Percentiles rank a stretch among this genome's conserved stretches.
phyloP scores from a whole-genome alignment of 192 early-diverging fungal genomes.

The Coemansia sp. region DNA sequence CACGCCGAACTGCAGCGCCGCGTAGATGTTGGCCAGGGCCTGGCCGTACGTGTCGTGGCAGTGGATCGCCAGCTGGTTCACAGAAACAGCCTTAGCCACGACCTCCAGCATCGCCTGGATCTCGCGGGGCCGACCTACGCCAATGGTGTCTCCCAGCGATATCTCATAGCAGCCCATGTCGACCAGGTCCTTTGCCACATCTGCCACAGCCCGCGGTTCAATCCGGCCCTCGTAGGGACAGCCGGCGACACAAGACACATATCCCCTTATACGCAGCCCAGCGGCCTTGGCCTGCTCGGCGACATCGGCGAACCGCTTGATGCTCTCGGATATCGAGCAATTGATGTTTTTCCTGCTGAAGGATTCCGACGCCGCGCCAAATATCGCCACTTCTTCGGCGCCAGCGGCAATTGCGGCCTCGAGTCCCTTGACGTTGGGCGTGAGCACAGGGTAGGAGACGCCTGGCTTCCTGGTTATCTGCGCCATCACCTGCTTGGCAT shows the following conservation, averaged over 20 bases:
- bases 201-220: conserved; percentile 64
- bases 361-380: conserved; percentile 81
- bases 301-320: conserved; percentile 68
- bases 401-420: conserved; percentile 76
- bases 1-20: conserved; percentile 76
- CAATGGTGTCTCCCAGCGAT: conserved; percentile 94
- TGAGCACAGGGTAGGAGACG: conserved; percentile 86
- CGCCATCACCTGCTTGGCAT: conserved; percentile 71
- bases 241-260: conserved; percentile 86
- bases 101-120: conserved; percentile 68
- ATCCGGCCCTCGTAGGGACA: conserved; percentile 91
- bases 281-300: conserved; percentile 60
- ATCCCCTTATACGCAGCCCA: conserved; percentile 69
- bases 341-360: conserved; percentile 93
- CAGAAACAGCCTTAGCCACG: conserved; percentile 67
- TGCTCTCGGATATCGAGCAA: conserved; percentile 80
- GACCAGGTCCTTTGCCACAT: conserved; percentile 66
- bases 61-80: conserved; percentile 80
- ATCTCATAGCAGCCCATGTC: conserved; percentile 98
- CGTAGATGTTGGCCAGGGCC: conserved; percentile 88
- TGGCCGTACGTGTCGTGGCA: conserved; percentile 98
- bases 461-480: conserved; percentile 59
- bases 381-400: conserved; percentile 87
- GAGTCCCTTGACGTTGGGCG: conserved; percentile 84
- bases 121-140: conserved; percentile 72